These are phyloP conservation scores for Blastomyces gilchristii DNA, from an alignment of 2,329 filamentous ascomycete genomes.

Conservation along the genomic window DNA sequence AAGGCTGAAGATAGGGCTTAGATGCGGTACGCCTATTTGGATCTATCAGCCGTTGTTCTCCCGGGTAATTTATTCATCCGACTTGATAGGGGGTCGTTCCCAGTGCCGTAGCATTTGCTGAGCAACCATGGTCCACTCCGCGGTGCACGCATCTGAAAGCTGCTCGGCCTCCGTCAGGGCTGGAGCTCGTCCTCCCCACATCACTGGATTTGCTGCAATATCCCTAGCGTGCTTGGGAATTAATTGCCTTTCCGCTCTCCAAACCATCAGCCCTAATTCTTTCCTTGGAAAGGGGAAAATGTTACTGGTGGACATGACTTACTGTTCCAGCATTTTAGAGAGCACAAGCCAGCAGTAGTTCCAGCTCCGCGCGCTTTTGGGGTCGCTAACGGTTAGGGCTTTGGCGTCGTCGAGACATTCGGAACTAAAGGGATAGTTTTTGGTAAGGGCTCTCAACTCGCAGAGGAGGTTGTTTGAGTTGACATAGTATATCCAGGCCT, in stretches of 20 bases:
- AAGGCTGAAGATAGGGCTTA: background rate
- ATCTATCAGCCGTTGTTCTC: background rate
- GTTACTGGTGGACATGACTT: slow-evolving; percentile 21
- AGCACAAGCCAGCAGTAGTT: slow-evolving; percentile 66
- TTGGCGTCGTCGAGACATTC: slow-evolving; percentile 58
- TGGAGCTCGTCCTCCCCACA: slow-evolving; percentile 57
- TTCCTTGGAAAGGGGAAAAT: background rate
- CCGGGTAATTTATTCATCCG: slow-evolving; percentile 9
- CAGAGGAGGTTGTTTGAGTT: slow-evolving; percentile 58
- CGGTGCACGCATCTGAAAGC: slow-evolving; percentile 52
- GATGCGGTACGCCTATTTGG: background rate
- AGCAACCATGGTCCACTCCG: slow-evolving; percentile 58
- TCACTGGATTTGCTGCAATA: slow-evolving; percentile 53
- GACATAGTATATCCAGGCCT: slow-evolving; percentile 63
- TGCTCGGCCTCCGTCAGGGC: slow-evolving; percentile 46
- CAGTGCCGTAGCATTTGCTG: slow-evolving; percentile 59
- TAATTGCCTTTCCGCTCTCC: slow-evolving; percentile 40
- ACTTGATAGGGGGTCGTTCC: slow-evolving; percentile 46
- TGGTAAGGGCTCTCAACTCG: slow-evolving; percentile 58
- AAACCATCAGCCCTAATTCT: slow-evolving; percentile 5
- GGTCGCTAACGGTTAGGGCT: slow-evolving; percentile 52
- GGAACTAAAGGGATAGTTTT: slow-evolving; percentile 56
- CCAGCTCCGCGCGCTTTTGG: slow-evolving; percentile 59
- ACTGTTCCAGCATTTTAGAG: slow-evolving; percentile 56
- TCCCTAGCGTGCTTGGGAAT: slow-evolving; percentile 50